Percentiles rank a stretch among this genome's conserved stretches.
phyloP scores from a whole-genome alignment of 352 stramenopile species.

The Plasmopara viticola region DNA sequence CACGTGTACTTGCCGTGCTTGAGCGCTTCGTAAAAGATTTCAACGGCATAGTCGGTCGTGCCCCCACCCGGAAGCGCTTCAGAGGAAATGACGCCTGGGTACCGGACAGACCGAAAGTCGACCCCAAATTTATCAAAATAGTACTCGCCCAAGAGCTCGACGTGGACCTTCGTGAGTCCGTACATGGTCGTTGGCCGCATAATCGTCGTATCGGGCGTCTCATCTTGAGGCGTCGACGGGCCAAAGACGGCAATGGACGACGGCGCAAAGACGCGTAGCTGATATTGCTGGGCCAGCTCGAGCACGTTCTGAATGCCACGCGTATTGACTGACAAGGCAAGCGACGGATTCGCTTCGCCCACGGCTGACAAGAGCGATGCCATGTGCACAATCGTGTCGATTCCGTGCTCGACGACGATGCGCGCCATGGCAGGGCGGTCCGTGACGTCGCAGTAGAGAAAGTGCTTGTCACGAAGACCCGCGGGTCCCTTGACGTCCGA shows the following conservation, averaged over 20 bases:
- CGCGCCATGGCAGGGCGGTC: constrained; percentile 66
- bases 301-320: constrained; percentile 88
- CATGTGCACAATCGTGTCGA: constrained; percentile 89
- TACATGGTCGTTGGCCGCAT: constrained; percentile 91
- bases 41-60: constrained; percentile 89
- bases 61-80: constrained; percentile 80
- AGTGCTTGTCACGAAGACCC: constrained; percentile 45
- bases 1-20: constrained; percentile 86
- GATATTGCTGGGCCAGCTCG: constrained; percentile 84
- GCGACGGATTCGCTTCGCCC: constrained; percentile 86
- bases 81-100: constrained; percentile 88
- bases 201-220: constrained; percentile 84
- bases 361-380: constrained; percentile 86
- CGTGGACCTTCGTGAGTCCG: constrained; percentile 89
- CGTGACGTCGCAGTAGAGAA: constrained; percentile 81
- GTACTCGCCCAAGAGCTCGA: constrained; percentile 89
- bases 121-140: constrained; percentile 90
- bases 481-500: constrained; percentile 69
- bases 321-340: constrained; percentile 87
- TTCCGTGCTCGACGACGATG: constrained; percentile 82
- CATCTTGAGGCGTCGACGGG: constrained; percentile 75
- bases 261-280: constrained; percentile 82
- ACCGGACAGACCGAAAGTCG: constrained; percentile 89
- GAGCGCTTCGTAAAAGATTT: constrained; percentile 91
- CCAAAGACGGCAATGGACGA: constrained; percentile 91